Evolutionary conservation across 345 rosid species (phyloP).

Genomic region (Acer yangbiense): DNA sequence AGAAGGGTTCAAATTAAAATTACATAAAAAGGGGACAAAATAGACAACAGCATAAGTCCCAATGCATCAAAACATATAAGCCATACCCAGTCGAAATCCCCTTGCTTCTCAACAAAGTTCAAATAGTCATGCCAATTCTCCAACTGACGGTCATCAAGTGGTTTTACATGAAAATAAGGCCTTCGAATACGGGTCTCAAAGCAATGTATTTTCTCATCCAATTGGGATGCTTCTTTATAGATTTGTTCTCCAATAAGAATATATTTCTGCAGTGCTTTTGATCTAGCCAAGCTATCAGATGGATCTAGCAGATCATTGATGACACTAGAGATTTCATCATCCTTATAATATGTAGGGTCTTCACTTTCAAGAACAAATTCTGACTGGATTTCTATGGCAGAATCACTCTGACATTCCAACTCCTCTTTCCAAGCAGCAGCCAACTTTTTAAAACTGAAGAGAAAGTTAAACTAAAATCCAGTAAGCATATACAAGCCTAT

Average conservation of each 20-base stretch:
- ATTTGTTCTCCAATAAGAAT: slow-evolving; percentile 56
- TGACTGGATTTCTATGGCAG: slow-evolving; percentile 30
- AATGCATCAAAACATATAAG: slow-evolving; percentile 21
- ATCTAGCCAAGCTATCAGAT: slow-evolving; percentile 48
- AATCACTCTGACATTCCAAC: slow-evolving; percentile 39
- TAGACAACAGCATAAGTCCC: not conserved
- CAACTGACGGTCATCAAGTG: slow-evolving; percentile 59
- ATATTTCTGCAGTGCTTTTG: slow-evolving; percentile 60
- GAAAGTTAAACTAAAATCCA: slow-evolving; percentile 7
- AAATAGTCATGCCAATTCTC: slow-evolving; percentile 87
- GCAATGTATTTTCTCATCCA: slow-evolving; percentile 54
- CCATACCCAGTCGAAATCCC: slow-evolving; percentile 92
- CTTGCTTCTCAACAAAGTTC: slow-evolving; percentile 71
- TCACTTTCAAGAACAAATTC: slow-evolving; percentile 46
- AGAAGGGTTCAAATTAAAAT: slow-evolving; percentile 16
- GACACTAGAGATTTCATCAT: slow-evolving; percentile 48
- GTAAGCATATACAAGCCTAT: not conserved
- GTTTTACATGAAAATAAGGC: slow-evolving; percentile 78
- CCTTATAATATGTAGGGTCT: slow-evolving; percentile 42
- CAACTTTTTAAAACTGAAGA: slow-evolving; percentile 74
- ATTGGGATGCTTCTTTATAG: slow-evolving; percentile 49
- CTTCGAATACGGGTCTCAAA: slow-evolving; percentile 69
- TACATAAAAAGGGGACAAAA: not conserved
- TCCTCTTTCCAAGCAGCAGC: slow-evolving; percentile 60
- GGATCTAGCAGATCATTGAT: slow-evolving; percentile 63